Conservation (phyloP, 176 grass and related monocot genomes). For the Musa itinerans region DNA sequence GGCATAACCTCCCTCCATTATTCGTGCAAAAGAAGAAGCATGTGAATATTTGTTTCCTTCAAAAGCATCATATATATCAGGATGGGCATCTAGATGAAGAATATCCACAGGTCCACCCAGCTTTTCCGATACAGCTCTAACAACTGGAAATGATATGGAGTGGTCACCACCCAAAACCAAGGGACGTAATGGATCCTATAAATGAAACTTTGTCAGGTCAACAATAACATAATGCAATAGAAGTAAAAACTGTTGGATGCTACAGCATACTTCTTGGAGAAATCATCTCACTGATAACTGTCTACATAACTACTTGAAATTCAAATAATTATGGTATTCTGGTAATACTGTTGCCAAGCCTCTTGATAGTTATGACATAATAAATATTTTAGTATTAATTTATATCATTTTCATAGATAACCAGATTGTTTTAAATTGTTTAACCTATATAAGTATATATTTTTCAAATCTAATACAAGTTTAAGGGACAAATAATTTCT, state of each 20-base stretch:
- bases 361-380: too few species aligned
- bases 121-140: slow-evolving; percentile 93
- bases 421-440: too few species aligned
- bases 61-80: slow-evolving; percentile 87
- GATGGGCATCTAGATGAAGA: slow-evolving; percentile 97
- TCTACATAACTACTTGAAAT: too few species aligned
- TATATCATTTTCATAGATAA: too few species aligned
- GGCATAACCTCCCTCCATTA: slow-evolving; percentile 97
- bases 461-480: too few species aligned
- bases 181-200: slow-evolving; percentile 77
- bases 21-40: slow-evolving; percentile 95
- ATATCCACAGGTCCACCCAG: slow-evolving; percentile 89
- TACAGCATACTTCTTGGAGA: too few species aligned
- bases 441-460: too few species aligned
- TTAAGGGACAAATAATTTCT: too few species aligned
- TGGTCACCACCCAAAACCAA: slow-evolving; percentile 92
- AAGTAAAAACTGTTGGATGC: neutral
- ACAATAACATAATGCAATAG: neutral
- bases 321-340: too few species aligned
- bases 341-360: too few species aligned
- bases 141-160: slow-evolving; percentile 92
- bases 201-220: slow-evolving; percentile 5
- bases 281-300: too few species aligned
- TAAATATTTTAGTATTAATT: too few species aligned
- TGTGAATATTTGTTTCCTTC: slow-evolving; percentile 94